Percentiles rank a stretch among this genome's conserved stretches.
Evolutionary conservation across 1,139 yeast genomes (phyloP).

Genomic region (Debaryomycetaceae sp.): DNA sequence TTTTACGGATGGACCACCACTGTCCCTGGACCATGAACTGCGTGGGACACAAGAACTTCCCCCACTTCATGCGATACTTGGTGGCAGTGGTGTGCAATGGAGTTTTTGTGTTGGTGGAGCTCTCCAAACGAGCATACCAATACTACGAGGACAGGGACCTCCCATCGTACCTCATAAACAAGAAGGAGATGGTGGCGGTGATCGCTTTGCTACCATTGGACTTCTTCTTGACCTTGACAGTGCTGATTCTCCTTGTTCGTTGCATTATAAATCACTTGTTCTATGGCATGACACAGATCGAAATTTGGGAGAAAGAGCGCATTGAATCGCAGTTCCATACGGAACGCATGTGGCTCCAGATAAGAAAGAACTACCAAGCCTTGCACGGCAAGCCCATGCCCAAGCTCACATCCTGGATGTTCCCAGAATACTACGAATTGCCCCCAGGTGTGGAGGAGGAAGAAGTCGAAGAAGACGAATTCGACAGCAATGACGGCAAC

Average conservation of each 20-base stretch:
- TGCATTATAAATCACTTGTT: conserved; percentile 54
- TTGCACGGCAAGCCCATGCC: conserved; percentile 47
- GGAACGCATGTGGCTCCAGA: conserved; percentile 50
- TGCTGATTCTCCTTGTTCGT: conserved; percentile 57
- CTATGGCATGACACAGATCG: conserved; percentile 87
- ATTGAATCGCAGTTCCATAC: conserved; percentile 60
- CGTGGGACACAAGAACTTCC: conserved; percentile 76
- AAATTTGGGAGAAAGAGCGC: conserved; percentile 88
- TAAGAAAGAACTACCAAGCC: conserved; percentile 42
- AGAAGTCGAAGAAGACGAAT: conserved; percentile 7
- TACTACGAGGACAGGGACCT: conserved; percentile 53
- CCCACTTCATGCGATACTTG: conserved; percentile 80
- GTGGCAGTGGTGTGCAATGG: conserved; percentile 63
- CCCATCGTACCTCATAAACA: conserved; percentile 59
- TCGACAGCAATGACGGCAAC: conserved; percentile 6
- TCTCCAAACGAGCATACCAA: conserved; percentile 36
- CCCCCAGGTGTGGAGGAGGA: conserved; percentile 11
- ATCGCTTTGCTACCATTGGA: conserved; percentile 56
- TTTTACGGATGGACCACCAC: conserved; percentile 83
- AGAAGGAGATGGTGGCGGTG: conserved; percentile 53
- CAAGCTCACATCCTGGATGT: conserved; percentile 46
- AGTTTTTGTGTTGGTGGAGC: conserved; percentile 43
- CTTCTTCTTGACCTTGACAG: conserved; percentile 55
- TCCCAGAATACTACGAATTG: conserved; percentile 11
- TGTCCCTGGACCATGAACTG: conserved; percentile 97